These are phyloP conservation scores for Trichosanthes truncata DNA, from an alignment of 306 rosid species.

Conservation along the genomic window DNA sequence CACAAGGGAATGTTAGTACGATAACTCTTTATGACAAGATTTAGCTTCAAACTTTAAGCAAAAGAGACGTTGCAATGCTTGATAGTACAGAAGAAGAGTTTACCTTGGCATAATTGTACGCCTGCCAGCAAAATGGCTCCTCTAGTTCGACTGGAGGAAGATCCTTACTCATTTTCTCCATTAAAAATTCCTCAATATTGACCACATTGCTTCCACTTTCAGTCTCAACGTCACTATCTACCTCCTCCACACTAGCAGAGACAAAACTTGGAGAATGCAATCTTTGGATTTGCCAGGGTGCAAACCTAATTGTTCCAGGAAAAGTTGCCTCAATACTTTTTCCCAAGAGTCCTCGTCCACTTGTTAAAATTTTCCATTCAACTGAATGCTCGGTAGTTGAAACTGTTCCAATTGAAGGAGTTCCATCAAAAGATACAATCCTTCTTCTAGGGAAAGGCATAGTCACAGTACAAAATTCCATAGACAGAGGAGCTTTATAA, in stretches of 20 bases:
- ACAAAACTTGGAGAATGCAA: constrained; percentile 30
- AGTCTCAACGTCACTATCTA: constrained; percentile 71
- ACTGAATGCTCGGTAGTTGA: constrained; percentile 83
- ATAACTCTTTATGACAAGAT: background rate
- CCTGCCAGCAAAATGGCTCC: constrained; percentile 99
- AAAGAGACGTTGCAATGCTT: background rate
- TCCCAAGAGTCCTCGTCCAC: constrained; percentile 85
- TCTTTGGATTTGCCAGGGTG: constrained; percentile 66
- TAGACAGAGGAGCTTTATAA: constrained; percentile 71
- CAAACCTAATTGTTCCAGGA: constrained; percentile 89
- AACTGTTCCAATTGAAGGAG: constrained; percentile 85
- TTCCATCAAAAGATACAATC: constrained; percentile 80
- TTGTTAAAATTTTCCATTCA: constrained; percentile 76
- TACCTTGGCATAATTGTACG: constrained; percentile 91
- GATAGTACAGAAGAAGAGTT: constrained; percentile 1
- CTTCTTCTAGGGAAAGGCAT: constrained; percentile 90
- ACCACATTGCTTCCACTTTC: constrained; percentile 59
- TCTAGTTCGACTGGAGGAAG: constrained; percentile 94
- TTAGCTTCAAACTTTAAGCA: background rate
- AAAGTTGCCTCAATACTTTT: constrained; percentile 93
- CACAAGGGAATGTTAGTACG: background rate
- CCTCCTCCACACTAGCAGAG: constrained; percentile 41
- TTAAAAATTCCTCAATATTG: constrained; percentile 64
- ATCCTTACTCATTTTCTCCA: constrained; percentile 83
- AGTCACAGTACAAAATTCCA: constrained; percentile 82